These are phyloP conservation scores for Tirmania nivea DNA, from an alignment of 495 filamentous ascomycete genomes.

Conservation along the genomic window DNA sequence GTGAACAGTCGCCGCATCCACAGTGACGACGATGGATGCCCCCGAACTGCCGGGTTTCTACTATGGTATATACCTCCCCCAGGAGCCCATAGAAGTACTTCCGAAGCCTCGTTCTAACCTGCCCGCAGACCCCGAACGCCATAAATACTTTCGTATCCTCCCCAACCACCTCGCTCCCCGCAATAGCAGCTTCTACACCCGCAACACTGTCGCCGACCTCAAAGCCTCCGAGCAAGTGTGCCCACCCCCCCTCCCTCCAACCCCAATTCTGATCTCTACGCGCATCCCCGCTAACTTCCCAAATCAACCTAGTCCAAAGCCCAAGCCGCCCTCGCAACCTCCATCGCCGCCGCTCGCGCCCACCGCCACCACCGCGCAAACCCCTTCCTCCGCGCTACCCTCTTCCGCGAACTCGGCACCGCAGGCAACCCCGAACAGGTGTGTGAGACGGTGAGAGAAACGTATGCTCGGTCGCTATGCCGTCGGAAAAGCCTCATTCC, in stretches of 20 bases:
- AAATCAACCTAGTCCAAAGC: not conserved
- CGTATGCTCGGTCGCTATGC: too few relatives aligned
- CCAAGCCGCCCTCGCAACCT: not conserved
- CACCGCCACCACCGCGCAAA: not conserved
- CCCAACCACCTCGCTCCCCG: conserved; percentile 19
- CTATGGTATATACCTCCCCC: conserved; percentile 19
- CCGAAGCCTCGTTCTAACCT: not conserved
- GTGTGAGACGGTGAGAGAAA: too few relatives aligned
- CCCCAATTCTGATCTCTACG: not conserved
- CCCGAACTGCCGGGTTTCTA: conserved; percentile 23
- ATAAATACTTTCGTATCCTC: conserved; percentile 29
- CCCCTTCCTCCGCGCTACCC: conserved; percentile 2
- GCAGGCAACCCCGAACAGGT: too few relatives aligned
- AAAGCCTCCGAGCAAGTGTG: not conserved
- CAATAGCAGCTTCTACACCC: conserved; percentile 7
- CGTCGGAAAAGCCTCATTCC: too few relatives aligned
- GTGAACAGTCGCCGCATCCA: not conserved
- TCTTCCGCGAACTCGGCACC: not conserved
- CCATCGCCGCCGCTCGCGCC: not conserved
- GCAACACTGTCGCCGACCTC: not conserved
- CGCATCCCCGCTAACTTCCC: not conserved
- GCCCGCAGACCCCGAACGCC: conserved; percentile 22
- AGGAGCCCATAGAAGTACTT: not conserved
- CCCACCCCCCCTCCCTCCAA: not conserved
- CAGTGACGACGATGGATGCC: conserved; percentile 4